A percentile compares a stretch with the other conserved stretches of the same genome.
phyloP scores from a whole-genome alignment of 805 yeast genomes.

The Saccharomycopsis sp. region DNA sequence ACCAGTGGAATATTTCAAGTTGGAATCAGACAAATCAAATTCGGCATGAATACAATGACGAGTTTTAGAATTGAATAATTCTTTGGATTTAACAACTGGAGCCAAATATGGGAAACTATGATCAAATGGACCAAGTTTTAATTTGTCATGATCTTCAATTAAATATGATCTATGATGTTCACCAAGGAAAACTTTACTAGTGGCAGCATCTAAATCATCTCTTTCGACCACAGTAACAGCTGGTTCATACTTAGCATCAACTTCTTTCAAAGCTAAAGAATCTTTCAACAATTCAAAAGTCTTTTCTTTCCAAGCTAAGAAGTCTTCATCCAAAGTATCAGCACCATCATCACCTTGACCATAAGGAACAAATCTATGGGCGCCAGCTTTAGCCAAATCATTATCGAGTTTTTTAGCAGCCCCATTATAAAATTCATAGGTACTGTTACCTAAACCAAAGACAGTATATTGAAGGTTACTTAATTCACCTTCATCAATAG shows the following conservation, averaged over 20 bases:
- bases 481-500: conserved; percentile 43
- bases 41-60: conserved; percentile 89
- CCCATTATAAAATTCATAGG: conserved; percentile 85
- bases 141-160: conserved; percentile 23
- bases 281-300: conserved; percentile 57
- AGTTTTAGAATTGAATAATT: conserved; percentile 51
- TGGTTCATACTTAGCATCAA: conserved; percentile 72
- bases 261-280: conserved; percentile 62
- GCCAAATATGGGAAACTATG: conserved; percentile 78
- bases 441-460: conserved; percentile 91
- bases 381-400: conserved; percentile 52
- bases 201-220: conserved; percentile 29
- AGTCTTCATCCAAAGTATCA: conserved; percentile 94
- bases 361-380: conserved; percentile 56
- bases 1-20: conserved; percentile 83
- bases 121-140: conserved; percentile 61
- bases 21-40: conserved; percentile 66
- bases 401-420: conserved; percentile 54
- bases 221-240: conserved; percentile 34
- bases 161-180: conserved; percentile 64
- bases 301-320: conserved; percentile 81
- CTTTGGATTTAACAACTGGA: conserved; percentile 47
- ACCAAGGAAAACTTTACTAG: conserved; percentile 53
- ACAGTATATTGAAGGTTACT: conserved; percentile 54
- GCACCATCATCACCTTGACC: conserved; percentile 95